A percentile compares a stretch with the other conserved stretches of the same genome.
Evolutionary conservation across 192 early-diverging fungal species (phyloP).

Genomic region (Allomyces macrogynus): DNA sequence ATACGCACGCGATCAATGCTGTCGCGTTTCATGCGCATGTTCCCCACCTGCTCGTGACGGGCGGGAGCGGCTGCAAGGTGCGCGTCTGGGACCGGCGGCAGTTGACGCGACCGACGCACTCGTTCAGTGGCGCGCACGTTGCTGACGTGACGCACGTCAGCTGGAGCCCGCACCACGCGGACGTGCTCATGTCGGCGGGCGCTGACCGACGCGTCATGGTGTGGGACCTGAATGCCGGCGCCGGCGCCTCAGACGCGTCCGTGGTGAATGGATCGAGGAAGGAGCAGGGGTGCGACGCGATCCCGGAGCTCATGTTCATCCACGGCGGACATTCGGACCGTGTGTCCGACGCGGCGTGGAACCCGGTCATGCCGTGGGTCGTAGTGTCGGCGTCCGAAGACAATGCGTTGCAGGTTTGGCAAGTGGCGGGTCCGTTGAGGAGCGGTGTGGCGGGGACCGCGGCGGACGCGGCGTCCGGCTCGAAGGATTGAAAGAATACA

Average conservation of each 20-base stretch:
- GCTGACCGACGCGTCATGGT: too few relatives aligned
- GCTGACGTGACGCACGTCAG: conserved; percentile 91
- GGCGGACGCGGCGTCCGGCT: conserved; percentile 1
- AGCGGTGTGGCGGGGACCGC: not conserved
- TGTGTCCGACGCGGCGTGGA: conserved; percentile 91
- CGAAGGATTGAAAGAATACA: too few relatives aligned
- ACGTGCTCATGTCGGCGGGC: too few relatives aligned
- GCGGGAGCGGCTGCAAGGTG: conserved; percentile 81
- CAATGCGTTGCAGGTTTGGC: conserved; percentile 95
- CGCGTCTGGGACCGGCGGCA: conserved; percentile 93
- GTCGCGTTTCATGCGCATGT: conserved; percentile 86
- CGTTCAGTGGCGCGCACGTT: conserved; percentile 71
- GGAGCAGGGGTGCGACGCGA: conserved; percentile 89
- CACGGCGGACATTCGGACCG: conserved; percentile 97
- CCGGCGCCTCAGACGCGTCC: too few relatives aligned
- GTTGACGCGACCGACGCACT: conserved; percentile 59
- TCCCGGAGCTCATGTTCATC: conserved; percentile 92
- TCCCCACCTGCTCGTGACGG: conserved; percentile 79
- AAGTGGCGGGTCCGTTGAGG: conserved; percentile 60
- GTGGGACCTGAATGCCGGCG: too few relatives aligned
- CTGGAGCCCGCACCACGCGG: conserved; percentile 35
- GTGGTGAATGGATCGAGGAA: conserved; percentile 17
- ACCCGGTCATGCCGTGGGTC: conserved; percentile 81
- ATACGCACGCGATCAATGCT: conserved; percentile 83
- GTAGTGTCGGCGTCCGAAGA: conserved; percentile 88